Evolutionary conservation across 495 filamentous ascomycete species (phyloP), one percentile per base, ranked within the genome.

Genomic region (Xylaria acuta): DNA sequence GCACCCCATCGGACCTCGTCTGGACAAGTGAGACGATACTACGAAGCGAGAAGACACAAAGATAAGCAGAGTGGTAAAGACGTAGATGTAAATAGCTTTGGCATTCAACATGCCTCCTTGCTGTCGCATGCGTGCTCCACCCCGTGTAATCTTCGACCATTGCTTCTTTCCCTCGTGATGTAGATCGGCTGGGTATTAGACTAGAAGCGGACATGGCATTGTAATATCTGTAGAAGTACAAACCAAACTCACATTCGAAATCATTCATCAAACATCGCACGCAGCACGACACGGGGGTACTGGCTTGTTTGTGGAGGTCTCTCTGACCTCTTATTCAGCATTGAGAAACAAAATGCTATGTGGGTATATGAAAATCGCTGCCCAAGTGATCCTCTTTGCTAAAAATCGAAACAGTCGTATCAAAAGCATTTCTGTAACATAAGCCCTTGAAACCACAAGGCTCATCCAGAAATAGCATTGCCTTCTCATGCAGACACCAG

Each of bases 361-460:
- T 40, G 58, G 53, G 53, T 60, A 70, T 63, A 70, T 40, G 59
- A 70, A 51, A 60, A 60, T 5, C 18, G 45, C 20, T 40, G n/a
- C n/a, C 25, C 5, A 22, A 30, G 40, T 34, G 53, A 41, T 41
- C 25, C 56, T n/a, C 67, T 25, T 20, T 1, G n/a, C 53, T 22
- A 30, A 53, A 64, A 43, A 32, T 16, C 14, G 5, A 67, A 59
- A 69, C 47, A 14, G 32, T 38, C 32, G 20, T 68, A 45, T 9
- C 22, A 41, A 11, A 38, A 60, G 22, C 38, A 25, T 34, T 25
- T n/a, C 22, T 45, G 27, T 16, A 47, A 20, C 22, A 59, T n/a
- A 16, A 34, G 51, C 16, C 25, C 40, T 18, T 11, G n/a, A 64
- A 25, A 47, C 34, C 25, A 47, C n/a, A 5, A 3, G 32, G 1